Base-by-base conservation (phyloP, 768 basidiomycete species). In the Pleurotus giganteus region DNA sequence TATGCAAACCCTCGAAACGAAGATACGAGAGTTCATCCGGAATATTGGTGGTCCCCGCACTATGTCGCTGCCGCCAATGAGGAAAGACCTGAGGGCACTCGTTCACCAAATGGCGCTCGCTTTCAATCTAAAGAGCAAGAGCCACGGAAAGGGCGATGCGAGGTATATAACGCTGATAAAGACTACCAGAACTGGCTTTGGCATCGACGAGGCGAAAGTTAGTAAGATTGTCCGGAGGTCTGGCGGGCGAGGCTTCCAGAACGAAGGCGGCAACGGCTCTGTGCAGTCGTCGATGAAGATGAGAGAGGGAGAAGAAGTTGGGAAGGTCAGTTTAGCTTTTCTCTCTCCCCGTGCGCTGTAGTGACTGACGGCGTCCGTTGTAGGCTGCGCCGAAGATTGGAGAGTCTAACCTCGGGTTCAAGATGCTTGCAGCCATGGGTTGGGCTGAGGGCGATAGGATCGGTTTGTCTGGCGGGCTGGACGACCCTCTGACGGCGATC, bases 401-500 rank as follows among this genome's bases (percentile, higher is more conserved):
- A 12, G 75, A 81, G 58, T 73, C 82, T 2, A 98, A 98, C 61
- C 64, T 94, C 47, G 96, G 96, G 0, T 97, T 96, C 74, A 82
- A 72, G 71, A 82, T 98, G 83, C 67, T 98, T 58, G 84, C 86
- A 13, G 75, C 80, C 57, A 97, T 98, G 95, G 95, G 95, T 37
- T 96, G 94, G 94, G 67, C 81, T 2, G 90, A 93, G 62, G 94
- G 94, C 0, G 78, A 83, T 37, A 73, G 79, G 11, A 94, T 96
- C 61, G 94, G 94, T 0, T 63, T 70, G 1, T 57, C 59, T 4
- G 80, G 72, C 28, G 91, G 91, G 0, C 68, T 96, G 53, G 85
- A 87, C 23, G 83, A 71, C 4, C 94, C 94, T 29, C 72, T 97
- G 52, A 84, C 84, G 0, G 94, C 91, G 11, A 81, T 93, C 47